Evolutionary conservation across 352 stramenopile genomes (phyloP).

Genomic region (Phytopythium sindhum): DNA sequence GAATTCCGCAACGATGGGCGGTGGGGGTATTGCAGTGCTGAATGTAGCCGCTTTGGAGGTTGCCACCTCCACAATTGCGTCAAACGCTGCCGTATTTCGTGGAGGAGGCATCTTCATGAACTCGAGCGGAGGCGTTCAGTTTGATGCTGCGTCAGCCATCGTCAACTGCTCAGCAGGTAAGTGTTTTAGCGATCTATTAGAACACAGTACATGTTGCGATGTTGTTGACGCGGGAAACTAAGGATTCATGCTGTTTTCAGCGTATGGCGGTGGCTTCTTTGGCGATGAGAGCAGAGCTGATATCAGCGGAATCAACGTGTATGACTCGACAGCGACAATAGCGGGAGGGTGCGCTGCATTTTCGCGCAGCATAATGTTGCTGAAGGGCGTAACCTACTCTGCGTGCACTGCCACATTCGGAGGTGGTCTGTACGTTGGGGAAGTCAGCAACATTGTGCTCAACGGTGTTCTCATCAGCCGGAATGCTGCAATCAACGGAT

Average conservation of each 20-base stretch:
- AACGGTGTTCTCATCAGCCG: constrained; percentile 3
- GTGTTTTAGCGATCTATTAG: not conserved
- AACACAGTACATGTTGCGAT: not conserved
- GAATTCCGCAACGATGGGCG: constrained; percentile 30
- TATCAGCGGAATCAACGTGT: constrained; percentile 16
- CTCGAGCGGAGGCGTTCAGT: constrained; percentile 33
- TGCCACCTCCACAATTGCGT: constrained; percentile 9
- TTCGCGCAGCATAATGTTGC: constrained; percentile 10
- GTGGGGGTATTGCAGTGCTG: constrained; percentile 50
- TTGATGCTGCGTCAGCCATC: constrained; percentile 26
- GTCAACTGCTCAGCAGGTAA: constrained; percentile 30
- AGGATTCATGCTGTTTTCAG: constrained; percentile 5
- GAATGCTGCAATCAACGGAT: constrained; percentile 19
- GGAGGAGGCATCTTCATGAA: constrained; percentile 44
- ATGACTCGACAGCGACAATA: constrained; percentile 11
- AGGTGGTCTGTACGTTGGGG: constrained; percentile 20
- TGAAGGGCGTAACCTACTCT: constrained; percentile 8
- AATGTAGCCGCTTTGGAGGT: constrained; percentile 15
- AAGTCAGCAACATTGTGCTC: constrained; percentile 17
- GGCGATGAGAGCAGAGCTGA: constrained; percentile 15
- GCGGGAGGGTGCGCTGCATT: constrained; percentile 29
- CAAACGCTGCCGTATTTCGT: constrained; percentile 25
- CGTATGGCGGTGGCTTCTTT: constrained; percentile 29
- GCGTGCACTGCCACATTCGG: constrained; percentile 20
- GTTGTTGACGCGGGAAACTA: not conserved